phyloP scores from a whole-genome alignment of 2,329 filamentous ascomycete species.

The Falciphora oryzae region DNA sequence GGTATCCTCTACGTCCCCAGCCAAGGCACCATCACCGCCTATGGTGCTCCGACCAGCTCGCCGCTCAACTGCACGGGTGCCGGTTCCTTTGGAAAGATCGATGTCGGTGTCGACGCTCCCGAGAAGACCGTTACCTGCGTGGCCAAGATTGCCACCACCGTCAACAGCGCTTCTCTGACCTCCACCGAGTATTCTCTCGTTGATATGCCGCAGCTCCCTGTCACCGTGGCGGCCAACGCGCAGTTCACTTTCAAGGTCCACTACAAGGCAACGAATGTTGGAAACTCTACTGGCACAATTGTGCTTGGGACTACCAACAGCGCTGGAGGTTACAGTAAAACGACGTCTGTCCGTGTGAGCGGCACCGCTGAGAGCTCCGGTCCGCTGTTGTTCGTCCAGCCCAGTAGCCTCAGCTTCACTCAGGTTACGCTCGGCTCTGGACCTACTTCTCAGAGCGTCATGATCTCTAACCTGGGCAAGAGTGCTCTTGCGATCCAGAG shows the following conservation, averaged over 20 bases:
- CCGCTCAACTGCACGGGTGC: conserved; percentile 46
- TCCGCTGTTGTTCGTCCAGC: conserved; percentile 41
- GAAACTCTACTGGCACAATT: conserved; percentile 41
- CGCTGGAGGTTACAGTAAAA: conserved; percentile 38
- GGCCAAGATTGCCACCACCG: conserved; percentile 36
- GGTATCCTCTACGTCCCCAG: conserved; percentile 49
- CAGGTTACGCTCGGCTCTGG: conserved; percentile 40
- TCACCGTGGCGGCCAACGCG: conserved; percentile 28
- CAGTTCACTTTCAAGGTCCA: conserved; percentile 36
- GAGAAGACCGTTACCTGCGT: conserved; percentile 38
- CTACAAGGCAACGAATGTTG: conserved; percentile 41
- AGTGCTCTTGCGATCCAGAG: conserved; percentile 35
- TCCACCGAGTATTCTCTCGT: conserved; percentile 32
- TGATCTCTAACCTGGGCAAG: conserved; percentile 46
- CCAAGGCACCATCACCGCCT: conserved; percentile 46
- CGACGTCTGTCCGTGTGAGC: conserved; percentile 39
- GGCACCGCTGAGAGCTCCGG: conserved; percentile 42
- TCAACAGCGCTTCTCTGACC: conserved; percentile 33
- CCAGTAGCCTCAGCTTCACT: conserved; percentile 42
- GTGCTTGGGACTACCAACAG: conserved; percentile 42
- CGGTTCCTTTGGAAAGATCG: conserved; percentile 37
- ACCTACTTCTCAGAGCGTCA: conserved; percentile 33
- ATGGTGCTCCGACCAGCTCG: conserved; percentile 48
- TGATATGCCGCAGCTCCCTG: conserved; percentile 23
- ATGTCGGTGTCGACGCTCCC: conserved; percentile 31